phyloP scores from a whole-genome alignment of 1,284 basidiomycete species.

The Meripilus lineatus region DNA sequence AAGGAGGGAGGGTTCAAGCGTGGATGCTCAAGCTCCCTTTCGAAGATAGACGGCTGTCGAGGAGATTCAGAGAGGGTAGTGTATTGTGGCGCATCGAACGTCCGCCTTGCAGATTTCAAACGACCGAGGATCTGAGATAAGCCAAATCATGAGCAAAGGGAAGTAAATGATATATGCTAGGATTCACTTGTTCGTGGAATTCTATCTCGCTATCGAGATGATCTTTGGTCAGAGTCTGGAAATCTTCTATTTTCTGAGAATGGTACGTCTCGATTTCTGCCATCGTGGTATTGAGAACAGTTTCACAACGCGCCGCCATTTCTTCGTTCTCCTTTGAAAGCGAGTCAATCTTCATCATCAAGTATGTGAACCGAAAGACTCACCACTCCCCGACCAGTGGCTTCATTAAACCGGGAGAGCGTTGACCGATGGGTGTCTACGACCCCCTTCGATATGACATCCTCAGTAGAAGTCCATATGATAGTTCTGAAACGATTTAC shows the following conservation, averaged over 20 bases:
- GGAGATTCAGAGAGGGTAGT: constrained; percentile 40
- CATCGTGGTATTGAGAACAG: constrained; percentile 83
- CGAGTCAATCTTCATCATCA: not conserved
- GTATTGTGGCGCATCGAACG: constrained; percentile 46
- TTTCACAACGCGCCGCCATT: constrained; percentile 73
- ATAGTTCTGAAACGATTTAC: constrained; percentile 30
- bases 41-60: constrained; percentile 65
- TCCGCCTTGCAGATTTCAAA: constrained; percentile 47
- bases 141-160: not conserved
- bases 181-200: constrained; percentile 61
- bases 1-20: constrained; percentile 47
- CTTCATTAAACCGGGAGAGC: constrained; percentile 56
- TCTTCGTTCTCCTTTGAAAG: constrained; percentile 52
- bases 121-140: constrained; percentile 45
- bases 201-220: constrained; percentile 75
- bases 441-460: constrained; percentile 41
- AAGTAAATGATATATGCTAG: not conserved
- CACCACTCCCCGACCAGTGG: constrained; percentile 36
- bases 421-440: constrained; percentile 70
- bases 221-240: constrained; percentile 51
- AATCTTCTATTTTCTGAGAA: constrained; percentile 67
- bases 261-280: constrained; percentile 84
- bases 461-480: not conserved
- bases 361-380: constrained; percentile 18
- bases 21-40: constrained; percentile 60